These are phyloP conservation scores for Urtica urens DNA, from an alignment of 306 rosid genomes.

Conservation along the genomic window DNA sequence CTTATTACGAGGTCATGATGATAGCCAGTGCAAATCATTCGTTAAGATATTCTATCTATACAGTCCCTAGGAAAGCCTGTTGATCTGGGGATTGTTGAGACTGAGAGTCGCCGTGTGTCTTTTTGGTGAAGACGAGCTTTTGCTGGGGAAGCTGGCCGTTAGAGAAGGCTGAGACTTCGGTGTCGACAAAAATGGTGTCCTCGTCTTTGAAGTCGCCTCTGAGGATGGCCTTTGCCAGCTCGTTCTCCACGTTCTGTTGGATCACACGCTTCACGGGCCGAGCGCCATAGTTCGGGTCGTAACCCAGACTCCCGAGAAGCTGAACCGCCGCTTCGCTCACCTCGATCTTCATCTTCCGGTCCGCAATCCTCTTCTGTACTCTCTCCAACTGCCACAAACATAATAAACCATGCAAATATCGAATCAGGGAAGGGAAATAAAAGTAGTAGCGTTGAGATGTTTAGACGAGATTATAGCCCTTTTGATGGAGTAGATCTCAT, in stretches of 20 bases:
- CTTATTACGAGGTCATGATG: no score
- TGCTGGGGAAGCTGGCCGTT: slow-evolving; percentile 85
- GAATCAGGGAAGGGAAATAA: no score
- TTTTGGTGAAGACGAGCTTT: slow-evolving; percentile 53
- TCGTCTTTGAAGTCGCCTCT: slow-evolving; percentile 95
- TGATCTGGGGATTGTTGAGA: slow-evolving; percentile 23
- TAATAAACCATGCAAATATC: no score
- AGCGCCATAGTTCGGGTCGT: slow-evolving; percentile 91
- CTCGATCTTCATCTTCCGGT: slow-evolving; percentile 66
- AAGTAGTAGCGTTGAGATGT: no score
- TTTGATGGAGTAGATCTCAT: no score
- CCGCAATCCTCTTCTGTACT: slow-evolving; percentile 75
- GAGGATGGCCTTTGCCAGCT: slow-evolving; percentile 82
- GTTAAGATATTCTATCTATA: slow-evolving; percentile 20
- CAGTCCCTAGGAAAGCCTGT: slow-evolving; percentile 36
- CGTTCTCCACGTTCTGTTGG: slow-evolving; percentile 82
- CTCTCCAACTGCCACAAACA: slow-evolving; percentile 84
- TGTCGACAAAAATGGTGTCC: slow-evolving; percentile 53
- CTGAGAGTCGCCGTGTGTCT: slow-evolving; percentile 28
- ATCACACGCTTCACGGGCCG: slow-evolving; percentile 97
- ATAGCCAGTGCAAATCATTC: no score
- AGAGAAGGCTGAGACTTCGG: slow-evolving; percentile 65
- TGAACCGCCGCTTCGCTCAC: slow-evolving; percentile 73
- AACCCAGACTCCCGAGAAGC: slow-evolving; percentile 86
- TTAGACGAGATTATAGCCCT: no score